These are phyloP conservation scores for Hypoxylon perforatum DNA, from an alignment of 495 filamentous ascomycete species.

Conservation along the genomic window DNA sequence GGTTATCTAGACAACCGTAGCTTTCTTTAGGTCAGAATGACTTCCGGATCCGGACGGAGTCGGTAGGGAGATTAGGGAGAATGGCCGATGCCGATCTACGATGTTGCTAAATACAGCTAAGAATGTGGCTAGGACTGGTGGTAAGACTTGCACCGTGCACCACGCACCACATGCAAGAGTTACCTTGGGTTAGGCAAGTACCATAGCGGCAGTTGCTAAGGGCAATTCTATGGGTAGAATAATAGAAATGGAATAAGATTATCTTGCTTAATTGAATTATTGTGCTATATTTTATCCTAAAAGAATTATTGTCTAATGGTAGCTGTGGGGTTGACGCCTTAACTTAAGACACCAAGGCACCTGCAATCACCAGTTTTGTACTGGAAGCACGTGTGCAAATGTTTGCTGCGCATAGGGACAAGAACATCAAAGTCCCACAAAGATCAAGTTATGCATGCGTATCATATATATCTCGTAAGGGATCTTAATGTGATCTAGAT, in stretches of 20 bases:
- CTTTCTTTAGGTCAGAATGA: neutral
- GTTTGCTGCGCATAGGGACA: neutral
- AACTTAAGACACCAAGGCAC: neutral
- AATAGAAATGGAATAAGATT: no score
- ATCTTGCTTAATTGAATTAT: no score
- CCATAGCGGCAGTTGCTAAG: no score
- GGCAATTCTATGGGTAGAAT: no score
- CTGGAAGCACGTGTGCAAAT: slow-evolving; percentile 2
- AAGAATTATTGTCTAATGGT: no score
- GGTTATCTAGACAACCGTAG: neutral
- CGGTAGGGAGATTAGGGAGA: slow-evolving; percentile 16
- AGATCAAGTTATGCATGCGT: neutral
- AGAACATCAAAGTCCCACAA: neutral
- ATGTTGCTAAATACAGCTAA: neutral
- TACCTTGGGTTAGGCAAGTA: no score
- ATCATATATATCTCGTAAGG: neutral
- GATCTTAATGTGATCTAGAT: neutral
- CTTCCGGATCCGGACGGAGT: slow-evolving; percentile 29
- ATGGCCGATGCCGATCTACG: slow-evolving; percentile 18
- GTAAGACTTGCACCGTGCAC: no score
- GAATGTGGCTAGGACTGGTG: slow-evolving; percentile 10
- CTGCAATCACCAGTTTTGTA: neutral
- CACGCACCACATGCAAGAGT: no score
- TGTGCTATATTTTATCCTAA: no score
- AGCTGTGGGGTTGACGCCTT: neutral